A percentile compares a stretch with the other conserved stretches of the same genome.
Conservation (phyloP, 208 protist species). For the Acanthamoeba culbertsoni region DNA sequence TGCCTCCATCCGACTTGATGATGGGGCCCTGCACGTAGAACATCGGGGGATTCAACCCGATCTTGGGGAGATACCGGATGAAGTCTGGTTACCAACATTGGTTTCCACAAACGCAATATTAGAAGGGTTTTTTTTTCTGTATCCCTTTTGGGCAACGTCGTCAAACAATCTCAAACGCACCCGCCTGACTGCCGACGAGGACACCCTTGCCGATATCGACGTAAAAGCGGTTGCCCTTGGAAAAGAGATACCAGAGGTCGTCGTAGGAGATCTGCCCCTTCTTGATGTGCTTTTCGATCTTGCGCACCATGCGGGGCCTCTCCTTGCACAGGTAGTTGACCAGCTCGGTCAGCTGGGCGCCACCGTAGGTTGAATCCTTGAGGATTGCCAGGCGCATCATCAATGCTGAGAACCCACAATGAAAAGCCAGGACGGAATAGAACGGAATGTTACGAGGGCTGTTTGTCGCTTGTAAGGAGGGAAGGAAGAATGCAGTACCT, state of each 20-base stretch:
- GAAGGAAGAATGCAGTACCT: not conserved
- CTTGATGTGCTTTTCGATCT: slow-evolving; percentile 19
- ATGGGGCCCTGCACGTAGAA: slow-evolving; percentile 45
- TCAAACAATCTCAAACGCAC: no score
- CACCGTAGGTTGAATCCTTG: not conserved
- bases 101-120: no score
- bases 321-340: slow-evolving; percentile 5
- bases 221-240: not conserved
- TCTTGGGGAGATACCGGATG: not conserved
- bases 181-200: not conserved
- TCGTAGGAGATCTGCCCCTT: slow-evolving; percentile 8
- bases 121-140: no score
- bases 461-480: not conserved
- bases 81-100: no score
- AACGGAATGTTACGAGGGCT: no score
- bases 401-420: not conserved
- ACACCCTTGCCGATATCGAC: not conserved
- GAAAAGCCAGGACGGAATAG: no score
- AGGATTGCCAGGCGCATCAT: not conserved
- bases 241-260: slow-evolving; percentile 49
- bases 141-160: no score
- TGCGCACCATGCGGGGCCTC: not conserved
- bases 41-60: not conserved
- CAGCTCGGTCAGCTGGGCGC: not conserved
- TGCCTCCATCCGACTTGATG: slow-evolving; percentile 45